These are phyloP conservation scores for Metschnikowia corniflorae DNA, from an alignment of 805 yeast species.

Conservation along the genomic window DNA sequence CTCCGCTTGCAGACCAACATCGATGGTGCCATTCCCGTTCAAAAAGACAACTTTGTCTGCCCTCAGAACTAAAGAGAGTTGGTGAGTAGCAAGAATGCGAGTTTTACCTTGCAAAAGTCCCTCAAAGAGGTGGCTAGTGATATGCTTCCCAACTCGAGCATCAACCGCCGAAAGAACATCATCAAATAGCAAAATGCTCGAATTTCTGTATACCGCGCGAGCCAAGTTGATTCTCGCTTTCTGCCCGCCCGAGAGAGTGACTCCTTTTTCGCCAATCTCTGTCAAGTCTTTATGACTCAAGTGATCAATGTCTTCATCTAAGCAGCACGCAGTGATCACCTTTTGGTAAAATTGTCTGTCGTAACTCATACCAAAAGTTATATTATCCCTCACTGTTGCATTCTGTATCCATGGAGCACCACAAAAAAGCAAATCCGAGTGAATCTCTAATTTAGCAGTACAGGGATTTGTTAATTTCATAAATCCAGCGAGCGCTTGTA, in stretches of 20 bases:
- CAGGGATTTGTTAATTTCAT: slow-evolving; percentile 31
- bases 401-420: slow-evolving; percentile 43
- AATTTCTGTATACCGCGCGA: slow-evolving; percentile 37
- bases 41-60: slow-evolving; percentile 39
- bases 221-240: slow-evolving; percentile 45
- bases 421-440: slow-evolving; percentile 33
- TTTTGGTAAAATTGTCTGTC: slow-evolving; percentile 27
- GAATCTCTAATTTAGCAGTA: slow-evolving; percentile 24
- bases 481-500: slow-evolving; percentile 38
- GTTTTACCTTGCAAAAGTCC: slow-evolving; percentile 34
- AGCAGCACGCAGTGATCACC: slow-evolving; percentile 37
- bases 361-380: slow-evolving; percentile 33
- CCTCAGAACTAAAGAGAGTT: slow-evolving; percentile 34
- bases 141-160: slow-evolving; percentile 41
- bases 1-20: slow-evolving; percentile 31
- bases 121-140: slow-evolving; percentile 32
- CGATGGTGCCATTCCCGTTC: slow-evolving; percentile 41
- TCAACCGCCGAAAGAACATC: slow-evolving; percentile 46
- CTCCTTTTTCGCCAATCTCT: slow-evolving; percentile 45
- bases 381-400: slow-evolving; percentile 39
- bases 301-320: slow-evolving; percentile 33
- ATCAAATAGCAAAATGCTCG: slow-evolving; percentile 35
- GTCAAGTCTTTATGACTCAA: slow-evolving; percentile 39
- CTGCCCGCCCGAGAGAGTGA: slow-evolving; percentile 45
- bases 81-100: slow-evolving; percentile 42